Evolutionary conservation across 305 asterid species (phyloP).

Genomic region (Fraxinus latifolia): DNA sequence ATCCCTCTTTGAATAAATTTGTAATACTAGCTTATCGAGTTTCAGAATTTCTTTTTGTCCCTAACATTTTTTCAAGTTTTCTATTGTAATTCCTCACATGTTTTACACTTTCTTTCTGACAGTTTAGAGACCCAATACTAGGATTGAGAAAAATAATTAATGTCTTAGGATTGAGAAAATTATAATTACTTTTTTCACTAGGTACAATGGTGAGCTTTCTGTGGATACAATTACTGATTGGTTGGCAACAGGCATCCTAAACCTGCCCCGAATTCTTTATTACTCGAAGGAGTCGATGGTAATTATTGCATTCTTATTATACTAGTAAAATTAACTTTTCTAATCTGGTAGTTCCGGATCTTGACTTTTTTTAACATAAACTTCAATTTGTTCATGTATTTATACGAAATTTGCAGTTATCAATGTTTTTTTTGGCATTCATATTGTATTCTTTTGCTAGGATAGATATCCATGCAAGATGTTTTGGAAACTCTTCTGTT

Average conservation of each 20-base stretch:
- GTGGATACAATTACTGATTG: slow-evolving; percentile 87
- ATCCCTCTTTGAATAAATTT: slow-evolving; percentile 17
- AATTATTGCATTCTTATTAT: slow-evolving; percentile 29
- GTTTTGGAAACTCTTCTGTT: background rate
- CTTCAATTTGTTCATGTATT: background rate
- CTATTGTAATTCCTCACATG: background rate
- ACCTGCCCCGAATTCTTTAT: slow-evolving; percentile 79
- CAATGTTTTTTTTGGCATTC: background rate
- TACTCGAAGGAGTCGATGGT: slow-evolving; percentile 90
- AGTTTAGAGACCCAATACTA: slow-evolving; percentile 5
- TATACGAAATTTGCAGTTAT: background rate
- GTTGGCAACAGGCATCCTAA: slow-evolving; percentile 74
- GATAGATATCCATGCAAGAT: slow-evolving; percentile 11
- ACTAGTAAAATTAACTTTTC: slow-evolving; percentile 8
- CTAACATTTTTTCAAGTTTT: background rate
- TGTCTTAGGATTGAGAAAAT: background rate
- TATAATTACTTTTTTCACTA: slow-evolving; percentile 30
- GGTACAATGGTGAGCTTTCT: slow-evolving; percentile 79
- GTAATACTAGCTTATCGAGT: background rate
- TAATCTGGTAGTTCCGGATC: slow-evolving; percentile 3
- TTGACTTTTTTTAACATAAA: background rate
- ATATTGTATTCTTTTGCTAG: background rate
- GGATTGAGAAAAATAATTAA: background rate
- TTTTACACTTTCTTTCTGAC: slow-evolving; percentile 6
- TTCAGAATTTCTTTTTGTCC: background rate